phyloP scores from a whole-genome alignment of 768 basidiomycete genomes.

The Tephrocybe sp. region DNA sequence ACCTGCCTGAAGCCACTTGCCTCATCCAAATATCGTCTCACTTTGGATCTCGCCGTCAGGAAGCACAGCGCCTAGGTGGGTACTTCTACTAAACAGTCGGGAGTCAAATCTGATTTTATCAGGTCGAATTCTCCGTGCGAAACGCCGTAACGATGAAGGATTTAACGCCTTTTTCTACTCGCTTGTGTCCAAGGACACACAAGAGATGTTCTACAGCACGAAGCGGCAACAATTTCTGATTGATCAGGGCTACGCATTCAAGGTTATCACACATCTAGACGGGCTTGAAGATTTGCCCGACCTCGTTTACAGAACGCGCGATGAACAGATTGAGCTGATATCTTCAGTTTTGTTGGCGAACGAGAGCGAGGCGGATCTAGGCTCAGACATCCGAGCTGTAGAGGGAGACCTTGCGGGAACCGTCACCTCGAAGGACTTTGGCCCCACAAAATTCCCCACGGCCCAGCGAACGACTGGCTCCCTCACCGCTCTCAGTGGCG shows the following conservation, averaged over 20 bases:
- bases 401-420: slow-evolving; percentile 86
- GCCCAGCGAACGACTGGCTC: slow-evolving; percentile 81
- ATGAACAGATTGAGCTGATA: slow-evolving; percentile 96
- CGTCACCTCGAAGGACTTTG: slow-evolving; percentile 84
- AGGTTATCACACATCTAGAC: slow-evolving; percentile 97
- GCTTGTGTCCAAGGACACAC: slow-evolving; percentile 96
- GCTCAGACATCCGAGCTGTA: slow-evolving; percentile 77
- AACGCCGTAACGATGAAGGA: slow-evolving; percentile 96
- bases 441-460: slow-evolving; percentile 63
- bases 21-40: slow-evolving; percentile 99
- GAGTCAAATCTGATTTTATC: slow-evolving; percentile 1
- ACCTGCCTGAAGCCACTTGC: slow-evolving; percentile 98
- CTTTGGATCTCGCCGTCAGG: slow-evolving; percentile 96
- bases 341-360: slow-evolving; percentile 88
- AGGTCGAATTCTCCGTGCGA: slow-evolving; percentile 96
- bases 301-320: slow-evolving; percentile 86
- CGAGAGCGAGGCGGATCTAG: slow-evolving; percentile 87
- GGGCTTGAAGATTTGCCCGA: slow-evolving; percentile 84
- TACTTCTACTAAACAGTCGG: slow-evolving; percentile 5
- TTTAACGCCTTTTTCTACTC: slow-evolving; percentile 99
- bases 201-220: slow-evolving; percentile 99
- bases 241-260: slow-evolving; percentile 99
- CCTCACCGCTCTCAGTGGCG: slow-evolving; percentile 80
- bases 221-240: slow-evolving; percentile 99
- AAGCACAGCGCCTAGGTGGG: slow-evolving; percentile 91